These are phyloP conservation scores for Gentiana straminea DNA, from an alignment of 257 asterid species.

Conservation along the genomic window DNA sequence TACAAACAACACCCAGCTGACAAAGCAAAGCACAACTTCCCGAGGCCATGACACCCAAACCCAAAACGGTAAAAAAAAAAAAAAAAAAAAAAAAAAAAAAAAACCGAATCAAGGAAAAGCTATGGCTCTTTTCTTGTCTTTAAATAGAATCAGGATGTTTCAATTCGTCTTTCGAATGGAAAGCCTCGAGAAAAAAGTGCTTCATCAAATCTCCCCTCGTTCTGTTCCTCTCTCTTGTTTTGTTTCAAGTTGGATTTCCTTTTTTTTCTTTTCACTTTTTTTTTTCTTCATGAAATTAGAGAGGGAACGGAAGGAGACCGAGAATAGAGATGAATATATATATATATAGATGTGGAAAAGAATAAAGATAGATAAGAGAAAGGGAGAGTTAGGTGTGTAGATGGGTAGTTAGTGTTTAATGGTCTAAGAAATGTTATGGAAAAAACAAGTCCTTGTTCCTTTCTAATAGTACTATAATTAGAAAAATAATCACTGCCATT, in stretches of 20 bases:
- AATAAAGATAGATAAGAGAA: neutral
- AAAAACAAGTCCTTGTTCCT: too few species aligned
- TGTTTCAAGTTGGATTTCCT: neutral
- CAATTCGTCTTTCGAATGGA: neutral
- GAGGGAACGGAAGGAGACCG: too few species aligned
- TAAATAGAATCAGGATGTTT: neutral
- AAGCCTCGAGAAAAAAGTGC: too few species aligned
- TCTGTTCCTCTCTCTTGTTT: too few species aligned
- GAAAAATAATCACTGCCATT: too few species aligned
- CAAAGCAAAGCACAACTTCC: neutral
- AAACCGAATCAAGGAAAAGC: neutral
- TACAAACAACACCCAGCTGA: constrained; percentile 9
- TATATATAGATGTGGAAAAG: neutral
- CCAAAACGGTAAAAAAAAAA: too few species aligned
- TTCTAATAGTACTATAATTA: too few species aligned
- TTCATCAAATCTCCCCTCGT: too few species aligned
- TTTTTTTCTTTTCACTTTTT: neutral
- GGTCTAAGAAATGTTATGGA: neutral
- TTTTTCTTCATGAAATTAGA: neutral
- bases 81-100: too few species aligned
- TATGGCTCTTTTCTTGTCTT: neutral
- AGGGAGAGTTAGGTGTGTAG: neutral
- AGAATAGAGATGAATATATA: too few species aligned
- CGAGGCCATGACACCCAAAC: constrained; percentile 13
- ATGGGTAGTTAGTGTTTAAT: neutral